phyloP scores from a whole-genome alignment of 208 protist genomes.

The Wallacemonas sp. region DNA sequence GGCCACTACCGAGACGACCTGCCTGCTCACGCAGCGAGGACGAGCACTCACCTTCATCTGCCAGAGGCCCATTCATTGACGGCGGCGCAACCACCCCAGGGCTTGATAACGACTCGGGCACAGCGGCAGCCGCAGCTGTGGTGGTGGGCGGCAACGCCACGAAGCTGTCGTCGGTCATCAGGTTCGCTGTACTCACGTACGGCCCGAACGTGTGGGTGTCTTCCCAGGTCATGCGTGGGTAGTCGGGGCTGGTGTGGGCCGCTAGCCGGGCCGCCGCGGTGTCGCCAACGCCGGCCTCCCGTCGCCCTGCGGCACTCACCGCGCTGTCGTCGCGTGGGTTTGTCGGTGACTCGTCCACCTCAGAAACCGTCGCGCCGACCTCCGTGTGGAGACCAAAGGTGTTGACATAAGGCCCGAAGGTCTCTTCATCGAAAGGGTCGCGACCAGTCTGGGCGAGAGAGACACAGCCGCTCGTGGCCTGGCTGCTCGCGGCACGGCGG shows the following conservation, averaged over 20 bases:
- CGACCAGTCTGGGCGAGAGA: neutral
- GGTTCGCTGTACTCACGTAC: neutral
- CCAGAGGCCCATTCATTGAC: too few relatives aligned
- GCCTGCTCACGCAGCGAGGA: too few relatives aligned
- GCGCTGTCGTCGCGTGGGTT: too few relatives aligned
- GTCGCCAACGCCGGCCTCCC: neutral
- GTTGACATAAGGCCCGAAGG: neutral
- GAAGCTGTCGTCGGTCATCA: neutral
- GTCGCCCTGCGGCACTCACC: neutral
- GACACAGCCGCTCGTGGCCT: neutral
- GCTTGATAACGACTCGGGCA: too few relatives aligned
- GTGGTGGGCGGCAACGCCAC: too few relatives aligned
- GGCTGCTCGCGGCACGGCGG: neutral
- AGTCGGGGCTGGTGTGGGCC: neutral
- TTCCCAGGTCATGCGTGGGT: slow-evolving; percentile 2
- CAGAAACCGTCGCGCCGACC: neutral
- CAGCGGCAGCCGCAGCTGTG: too few relatives aligned
- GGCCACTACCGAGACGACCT: too few relatives aligned
- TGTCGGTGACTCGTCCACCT: too few relatives aligned
- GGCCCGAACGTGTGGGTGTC: neutral
- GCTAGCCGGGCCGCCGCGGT: neutral
- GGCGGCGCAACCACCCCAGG: too few relatives aligned
- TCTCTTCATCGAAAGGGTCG: neutral
- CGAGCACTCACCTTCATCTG: too few relatives aligned
- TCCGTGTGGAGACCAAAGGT: slow-evolving; percentile 1